phyloP scores from a whole-genome alignment of 768 basidiomycete genomes.

The Suillus alpinus region DNA sequence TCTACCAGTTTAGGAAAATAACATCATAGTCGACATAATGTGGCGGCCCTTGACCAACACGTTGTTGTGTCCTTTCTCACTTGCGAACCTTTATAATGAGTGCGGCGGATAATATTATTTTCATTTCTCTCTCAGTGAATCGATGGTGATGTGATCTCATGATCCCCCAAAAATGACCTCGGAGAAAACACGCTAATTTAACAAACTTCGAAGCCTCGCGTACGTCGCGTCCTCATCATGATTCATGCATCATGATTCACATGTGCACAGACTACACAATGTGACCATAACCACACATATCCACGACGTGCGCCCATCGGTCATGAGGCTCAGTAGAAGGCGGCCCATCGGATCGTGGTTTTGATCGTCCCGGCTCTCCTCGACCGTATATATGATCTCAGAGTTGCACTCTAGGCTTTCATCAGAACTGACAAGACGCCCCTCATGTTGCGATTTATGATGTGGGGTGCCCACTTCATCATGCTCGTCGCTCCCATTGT shows the following conservation, averaged over 20 bases:
- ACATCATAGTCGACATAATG: no score
- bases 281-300: slow-evolving; percentile 1
- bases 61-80: not conserved
- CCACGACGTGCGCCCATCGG: not conserved
- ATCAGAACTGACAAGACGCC: not conserved
- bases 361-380: not conserved
- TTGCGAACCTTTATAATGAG: not conserved
- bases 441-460: slow-evolving; percentile 6
- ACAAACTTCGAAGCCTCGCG: not conserved
- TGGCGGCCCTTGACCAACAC: no score
- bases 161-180: not conserved
- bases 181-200: slow-evolving; percentile 2
- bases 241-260: no score
- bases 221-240: not conserved
- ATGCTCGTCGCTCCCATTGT: slow-evolving; percentile 4
- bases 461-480: slow-evolving; percentile 7
- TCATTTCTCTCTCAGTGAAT: not conserved
- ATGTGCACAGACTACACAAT: not conserved
- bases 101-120: not conserved
- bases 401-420: not conserved
- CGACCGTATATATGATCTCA: not conserved
- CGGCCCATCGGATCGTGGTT: not conserved
- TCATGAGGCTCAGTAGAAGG: slow-evolving; percentile 1
- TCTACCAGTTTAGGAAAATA: not conserved
- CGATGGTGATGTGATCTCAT: not conserved